These are phyloP conservation scores for Melaleuca alternifolia DNA, from an alignment of 345 rosid species.

Conservation along the genomic window DNA sequence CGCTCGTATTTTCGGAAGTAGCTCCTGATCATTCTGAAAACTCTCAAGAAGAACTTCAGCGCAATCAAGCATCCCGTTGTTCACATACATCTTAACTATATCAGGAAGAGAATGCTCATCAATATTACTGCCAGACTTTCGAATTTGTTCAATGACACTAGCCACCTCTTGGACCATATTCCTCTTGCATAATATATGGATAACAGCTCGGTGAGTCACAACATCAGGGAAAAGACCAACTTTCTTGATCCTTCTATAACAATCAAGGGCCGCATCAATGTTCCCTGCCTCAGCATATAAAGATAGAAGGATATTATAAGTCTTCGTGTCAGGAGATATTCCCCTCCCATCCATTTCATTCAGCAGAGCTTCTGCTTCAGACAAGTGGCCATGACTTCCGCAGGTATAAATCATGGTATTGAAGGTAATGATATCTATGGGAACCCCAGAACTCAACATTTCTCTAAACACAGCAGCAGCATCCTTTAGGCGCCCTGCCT, in stretches of 20 bases:
- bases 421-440: conserved; percentile 67
- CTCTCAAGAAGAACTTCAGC: conserved; percentile 43
- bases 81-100: conserved; percentile 59
- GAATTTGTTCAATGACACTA: conserved; percentile 53
- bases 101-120: conserved; percentile 79
- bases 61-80: conserved; percentile 31
- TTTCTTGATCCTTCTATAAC: conserved; percentile 56
- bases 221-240: conserved; percentile 70
- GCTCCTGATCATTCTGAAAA: conserved; percentile 27
- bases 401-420: conserved; percentile 85
- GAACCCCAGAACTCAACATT: conserved; percentile 71
- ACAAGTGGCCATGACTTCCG: conserved; percentile 63
- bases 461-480: conserved; percentile 71
- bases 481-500: conserved; percentile 73
- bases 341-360: conserved; percentile 64
- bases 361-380: conserved; percentile 74
- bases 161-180: conserved; percentile 64
- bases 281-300: conserved; percentile 64
- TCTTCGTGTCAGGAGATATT: conserved; percentile 65
- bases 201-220: conserved; percentile 64
- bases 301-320: conserved; percentile 67
- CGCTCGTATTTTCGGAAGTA: conserved; percentile 51
- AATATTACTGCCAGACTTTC: conserved; percentile 26
- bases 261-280: conserved; percentile 49
- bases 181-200: conserved; percentile 56